Evolutionary conservation across 73 alveolate genomes (phyloP).

Genomic region (Blepharisma stoltei): DNA sequence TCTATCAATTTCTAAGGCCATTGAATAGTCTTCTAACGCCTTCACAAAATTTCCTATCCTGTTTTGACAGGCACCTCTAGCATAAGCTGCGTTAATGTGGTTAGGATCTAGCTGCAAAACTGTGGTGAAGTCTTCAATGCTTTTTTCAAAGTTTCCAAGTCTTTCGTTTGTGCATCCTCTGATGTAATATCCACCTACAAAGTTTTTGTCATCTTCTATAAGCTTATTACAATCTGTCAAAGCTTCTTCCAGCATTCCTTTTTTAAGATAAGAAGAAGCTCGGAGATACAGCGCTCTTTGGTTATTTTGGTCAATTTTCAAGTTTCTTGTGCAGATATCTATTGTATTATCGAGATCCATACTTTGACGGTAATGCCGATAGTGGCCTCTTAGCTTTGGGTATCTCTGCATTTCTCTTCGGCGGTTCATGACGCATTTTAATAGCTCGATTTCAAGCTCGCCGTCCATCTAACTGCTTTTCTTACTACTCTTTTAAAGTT

Average conservation of each 20-base stretch:
- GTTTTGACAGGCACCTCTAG: conserved; percentile 95
- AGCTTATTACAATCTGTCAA: conserved; percentile 68
- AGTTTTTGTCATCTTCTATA: conserved; percentile 56
- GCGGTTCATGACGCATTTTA: conserved; percentile 2
- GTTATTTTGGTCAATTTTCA: conserved; percentile 57
- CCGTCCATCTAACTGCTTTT: neutral
- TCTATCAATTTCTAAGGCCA: conserved; percentile 92
- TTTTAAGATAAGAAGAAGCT: conserved; percentile 59
- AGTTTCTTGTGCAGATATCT: conserved; percentile 68
- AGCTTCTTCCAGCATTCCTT: conserved; percentile 57
- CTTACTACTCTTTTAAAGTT: no score
- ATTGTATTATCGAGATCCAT: conserved; percentile 68
- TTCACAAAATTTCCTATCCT: conserved; percentile 89
- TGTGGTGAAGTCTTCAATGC: conserved; percentile 80
- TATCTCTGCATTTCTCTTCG: conserved; percentile 1
- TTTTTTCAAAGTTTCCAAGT: conserved; percentile 73
- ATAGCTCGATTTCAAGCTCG: conserved; percentile 26
- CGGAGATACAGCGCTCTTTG: conserved; percentile 69
- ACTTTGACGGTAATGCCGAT: neutral
- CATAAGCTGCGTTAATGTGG: conserved; percentile 92
- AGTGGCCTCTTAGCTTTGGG: no score
- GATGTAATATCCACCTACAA: conserved; percentile 80
- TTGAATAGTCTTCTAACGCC: conserved; percentile 94
- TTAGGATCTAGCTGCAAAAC: conserved; percentile 88
- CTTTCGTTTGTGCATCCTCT: conserved; percentile 80